Percentiles rank a stretch among this genome's conserved stretches.
phyloP scores from a whole-genome alignment of 2,329 filamentous ascomycete species.

The Tolypocladium paradoxum region DNA sequence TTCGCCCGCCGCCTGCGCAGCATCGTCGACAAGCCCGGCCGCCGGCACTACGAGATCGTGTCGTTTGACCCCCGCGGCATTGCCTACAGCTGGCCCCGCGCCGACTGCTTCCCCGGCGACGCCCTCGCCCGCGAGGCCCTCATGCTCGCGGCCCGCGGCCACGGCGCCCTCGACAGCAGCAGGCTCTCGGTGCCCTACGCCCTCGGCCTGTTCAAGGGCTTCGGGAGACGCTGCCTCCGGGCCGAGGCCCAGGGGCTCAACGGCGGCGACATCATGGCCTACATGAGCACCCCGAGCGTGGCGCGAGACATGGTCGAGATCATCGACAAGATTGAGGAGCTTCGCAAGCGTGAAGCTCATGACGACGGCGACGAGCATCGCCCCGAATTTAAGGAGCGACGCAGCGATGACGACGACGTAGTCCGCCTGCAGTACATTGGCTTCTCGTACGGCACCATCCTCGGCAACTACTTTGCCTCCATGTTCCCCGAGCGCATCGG shows the following conservation, averaged over 20 bases:
- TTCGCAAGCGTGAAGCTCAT: conserved; percentile 9
- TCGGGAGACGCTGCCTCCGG: conserved; percentile 17
- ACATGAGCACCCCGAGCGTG: conserved; percentile 25
- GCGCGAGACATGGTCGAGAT: conserved; percentile 34
- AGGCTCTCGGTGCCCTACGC: conserved; percentile 13
- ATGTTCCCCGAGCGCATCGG: conserved; percentile 26
- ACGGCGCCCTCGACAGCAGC: conserved; percentile 14
- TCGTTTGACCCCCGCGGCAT: conserved; percentile 35
- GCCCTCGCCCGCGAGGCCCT: conserved; percentile 17
- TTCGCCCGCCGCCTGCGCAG: conserved; percentile 18
- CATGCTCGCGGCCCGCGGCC: conserved; percentile 18
- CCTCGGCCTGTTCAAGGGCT: conserved; percentile 14
- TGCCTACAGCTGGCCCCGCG: conserved; percentile 22
- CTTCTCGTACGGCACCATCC: conserved; percentile 32
- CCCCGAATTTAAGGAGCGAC: conserved; percentile 7
- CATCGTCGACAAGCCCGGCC: conserved; percentile 14
- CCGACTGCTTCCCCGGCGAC: conserved; percentile 26
- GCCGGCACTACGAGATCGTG: conserved; percentile 28
- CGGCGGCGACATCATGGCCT: conserved; percentile 18
- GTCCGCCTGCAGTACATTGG: conserved; percentile 34
- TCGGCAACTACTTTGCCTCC: conserved; percentile 24
- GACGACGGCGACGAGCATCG: background rate
- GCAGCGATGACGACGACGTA: background rate
- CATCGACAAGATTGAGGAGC: conserved; percentile 28
- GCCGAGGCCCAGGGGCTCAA: conserved; percentile 2